Base-by-base conservation (phyloP, 2,329 filamentous ascomycete species). In the Fonsecaea pedrosoi region DNA sequence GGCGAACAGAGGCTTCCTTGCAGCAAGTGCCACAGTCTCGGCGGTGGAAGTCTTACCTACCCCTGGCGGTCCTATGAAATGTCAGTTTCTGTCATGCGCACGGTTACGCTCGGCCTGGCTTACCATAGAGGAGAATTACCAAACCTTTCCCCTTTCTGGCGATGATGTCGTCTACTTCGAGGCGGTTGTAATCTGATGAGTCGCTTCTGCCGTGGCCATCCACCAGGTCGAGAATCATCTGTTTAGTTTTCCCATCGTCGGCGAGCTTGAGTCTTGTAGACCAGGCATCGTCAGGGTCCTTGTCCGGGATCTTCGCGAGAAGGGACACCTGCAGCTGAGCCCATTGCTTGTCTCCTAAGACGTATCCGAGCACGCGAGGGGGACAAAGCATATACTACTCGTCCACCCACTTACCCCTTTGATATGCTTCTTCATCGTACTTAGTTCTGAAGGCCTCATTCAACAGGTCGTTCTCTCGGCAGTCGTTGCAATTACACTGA, bases 1-100 rank as follows among this genome's bases (percentile, higher is more conserved):
- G 32, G 64, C 45, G 15, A 64, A 71, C 10, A 72, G 60, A 38
- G 71, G 69, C 54, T 60, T 65, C 25, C 62, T 59, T 9, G 71
- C 18, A 58, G 72, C 88, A 71, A 87, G 89, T 42, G 88, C 88
- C 18, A 88, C 87, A 69, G 84, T 87, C 75, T 90, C 87, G 73
- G 89, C 89, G 7, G 91, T 82, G 53, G 91, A 80, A 1, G 89
- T 91, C 77, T 91, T 91, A 66, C 89, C 89, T 4, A 61, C 60
- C 4, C 71, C 72, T 10, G 72, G 72, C 1, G 62, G 62, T 15
- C 71, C 72, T 58, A n/a, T 15, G n/a, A 58, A 34, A 34, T 56
- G 13, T 42, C 38, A 42, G n/a, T n/a, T 6, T 42, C 38, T 42
- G 4, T 42, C 4, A 6, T 42, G 15, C 13, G 38, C 38, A 42